Evolutionary conservation across 306 rosid genomes (phyloP).

Genomic region (Ormosia semicastrata): DNA sequence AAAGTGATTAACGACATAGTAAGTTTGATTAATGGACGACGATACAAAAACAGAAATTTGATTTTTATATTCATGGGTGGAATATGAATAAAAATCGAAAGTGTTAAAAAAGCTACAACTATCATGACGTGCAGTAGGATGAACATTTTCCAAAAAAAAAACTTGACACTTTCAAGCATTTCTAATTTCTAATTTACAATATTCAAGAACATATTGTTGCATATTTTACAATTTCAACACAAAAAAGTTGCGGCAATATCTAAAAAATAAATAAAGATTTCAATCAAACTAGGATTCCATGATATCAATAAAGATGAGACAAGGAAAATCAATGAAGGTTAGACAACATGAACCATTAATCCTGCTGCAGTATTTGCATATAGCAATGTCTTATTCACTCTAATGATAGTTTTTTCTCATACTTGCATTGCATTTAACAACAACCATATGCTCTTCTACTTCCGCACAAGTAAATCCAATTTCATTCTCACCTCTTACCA

Average conservation of each 20-base stretch:
- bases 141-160: too few species aligned
- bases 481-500: not conserved
- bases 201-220: not conserved
- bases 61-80: too few species aligned
- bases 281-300: not conserved
- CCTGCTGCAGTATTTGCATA: not conserved
- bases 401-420: not conserved
- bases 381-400: not conserved
- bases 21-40: too few species aligned
- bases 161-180: not conserved
- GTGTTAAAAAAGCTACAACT: too few species aligned
- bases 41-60: too few species aligned
- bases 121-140: too few species aligned
- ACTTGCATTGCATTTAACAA: not conserved
- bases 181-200: not conserved
- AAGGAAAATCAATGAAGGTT: not conserved
- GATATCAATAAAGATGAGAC: not conserved
- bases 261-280: slow-evolving; percentile 3
- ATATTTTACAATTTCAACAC: not conserved
- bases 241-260: not conserved
- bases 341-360: not conserved
- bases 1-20: too few species aligned
- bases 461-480: not conserved
- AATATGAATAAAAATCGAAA: too few species aligned
- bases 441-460: not conserved